Base-by-base conservation (phyloP, 148 eudicot species). In the Nyssa sinensis region DNA sequence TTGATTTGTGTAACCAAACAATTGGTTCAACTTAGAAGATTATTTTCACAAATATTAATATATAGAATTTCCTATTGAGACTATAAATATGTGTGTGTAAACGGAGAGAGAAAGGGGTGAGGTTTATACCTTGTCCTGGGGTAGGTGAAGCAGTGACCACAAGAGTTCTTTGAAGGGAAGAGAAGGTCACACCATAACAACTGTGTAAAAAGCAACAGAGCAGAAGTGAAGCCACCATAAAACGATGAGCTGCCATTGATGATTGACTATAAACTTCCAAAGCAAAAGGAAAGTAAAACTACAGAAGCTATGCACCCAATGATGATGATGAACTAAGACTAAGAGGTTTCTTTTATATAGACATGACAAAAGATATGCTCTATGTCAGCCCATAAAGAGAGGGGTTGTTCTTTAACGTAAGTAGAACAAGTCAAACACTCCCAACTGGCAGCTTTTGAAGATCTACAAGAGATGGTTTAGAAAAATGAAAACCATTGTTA, bases 81-180 rank as follows among this genome's bases (percentile, higher is more conserved):
- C 55, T 7, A 37, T 49, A 13, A 3, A 13, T 49, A 3, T 49
- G 55, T 49, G 17, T 49, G 55, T 49, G 30, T 62, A 0, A 12
- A 21, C 53, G 0, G 31, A 13, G 47, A 6, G 33, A 35, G 61
- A 51, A 57, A 28, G 58, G 41, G 28, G 62, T 37, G 70, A 34
- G 60, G 24, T 24, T 70, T 10, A 55, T 66, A 88, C 92, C 90
- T 82, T 82, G 83, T 61, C 87, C 89, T 4, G 66, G 14, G 5
- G 66, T 62, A 32, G 86, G 77, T 27, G 87, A 80, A 69, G 88
- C 63, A 12, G 75, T 37, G 64, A 91, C 83, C 6, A 51, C 27
- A 62, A 91, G 89, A 77, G 88, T 77, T 0, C 71, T 5, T 7
- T 73, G 69, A 58, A 91, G 89, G 21, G 91, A 61, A 44, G 89